Percentiles rank a stretch among this genome's conserved stretches.
Evolutionary conservation across 768 basidiomycete species (phyloP).

Genomic region (Russula earlei): DNA sequence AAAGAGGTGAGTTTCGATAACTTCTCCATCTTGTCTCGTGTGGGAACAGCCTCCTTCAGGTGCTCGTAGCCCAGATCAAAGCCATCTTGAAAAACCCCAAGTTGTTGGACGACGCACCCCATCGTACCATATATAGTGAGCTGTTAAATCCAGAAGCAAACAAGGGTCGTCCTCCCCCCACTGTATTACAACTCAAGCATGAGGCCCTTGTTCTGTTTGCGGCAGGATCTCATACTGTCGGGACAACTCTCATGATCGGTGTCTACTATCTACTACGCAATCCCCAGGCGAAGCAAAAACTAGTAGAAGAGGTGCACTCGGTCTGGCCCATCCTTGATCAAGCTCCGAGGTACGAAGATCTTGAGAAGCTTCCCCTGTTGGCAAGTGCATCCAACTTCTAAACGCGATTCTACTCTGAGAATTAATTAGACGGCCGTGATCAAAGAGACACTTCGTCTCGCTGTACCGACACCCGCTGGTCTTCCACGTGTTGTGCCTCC

Average conservation of each 20-base stretch:
- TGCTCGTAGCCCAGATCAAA: background rate
- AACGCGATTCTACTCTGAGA: background rate
- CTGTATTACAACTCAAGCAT: background rate
- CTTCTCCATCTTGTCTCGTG: too few species aligned
- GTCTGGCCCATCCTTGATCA: slow-evolving; percentile 5
- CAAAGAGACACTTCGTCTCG: slow-evolving; percentile 7
- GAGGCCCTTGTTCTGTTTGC: slow-evolving; percentile 9
- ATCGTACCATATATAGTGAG: slow-evolving; percentile 10
- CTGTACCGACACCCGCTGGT: background rate
- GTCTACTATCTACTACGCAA: slow-evolving; percentile 1
- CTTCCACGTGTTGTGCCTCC: slow-evolving; percentile 11
- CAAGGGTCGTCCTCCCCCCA: background rate
- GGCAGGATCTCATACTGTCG: slow-evolving; percentile 13
- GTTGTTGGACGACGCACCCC: slow-evolving; percentile 3
- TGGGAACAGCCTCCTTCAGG: background rate
- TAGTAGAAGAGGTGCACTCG: background rate
- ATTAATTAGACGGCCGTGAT: slow-evolving; percentile 9
- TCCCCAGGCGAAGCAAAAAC: background rate
- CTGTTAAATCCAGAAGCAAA: background rate
- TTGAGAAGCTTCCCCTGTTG: slow-evolving; percentile 11
- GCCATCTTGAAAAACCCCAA: background rate
- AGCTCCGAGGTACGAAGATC: background rate
- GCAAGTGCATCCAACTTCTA: background rate
- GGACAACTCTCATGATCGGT: slow-evolving; percentile 8
- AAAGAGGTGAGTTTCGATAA: background rate